Percentiles rank a stretch among this genome's conserved stretches.
Conservation (phyloP, 306 rosid species). For the Cucumis melo region DNA sequence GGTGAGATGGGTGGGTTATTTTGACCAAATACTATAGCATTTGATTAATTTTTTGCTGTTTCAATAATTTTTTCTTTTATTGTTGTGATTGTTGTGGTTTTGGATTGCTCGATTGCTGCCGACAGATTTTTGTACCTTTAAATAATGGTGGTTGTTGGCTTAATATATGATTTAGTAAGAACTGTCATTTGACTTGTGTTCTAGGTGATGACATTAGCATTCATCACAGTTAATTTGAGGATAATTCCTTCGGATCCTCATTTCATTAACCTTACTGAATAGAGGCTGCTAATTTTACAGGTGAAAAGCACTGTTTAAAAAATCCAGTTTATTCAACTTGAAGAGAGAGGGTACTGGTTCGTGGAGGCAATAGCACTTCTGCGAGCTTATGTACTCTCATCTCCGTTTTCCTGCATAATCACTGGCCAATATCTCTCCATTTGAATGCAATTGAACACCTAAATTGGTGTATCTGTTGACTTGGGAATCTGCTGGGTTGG, state of each 20-base stretch:
- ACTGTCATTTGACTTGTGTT: neutral
- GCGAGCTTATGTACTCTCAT: conserved; percentile 75
- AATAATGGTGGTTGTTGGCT: neutral
- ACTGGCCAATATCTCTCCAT: conserved; percentile 16
- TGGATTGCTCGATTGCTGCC: neutral
- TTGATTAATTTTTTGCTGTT: neutral
- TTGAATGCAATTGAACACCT: conserved; percentile 12
- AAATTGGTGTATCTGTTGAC: conserved; percentile 14
- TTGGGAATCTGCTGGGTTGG: conserved; percentile 22
- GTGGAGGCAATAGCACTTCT: conserved; percentile 58
- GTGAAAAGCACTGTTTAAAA: conserved; percentile 17
- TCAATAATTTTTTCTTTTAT: neutral
- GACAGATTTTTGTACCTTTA: neutral
- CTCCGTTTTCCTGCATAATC: conserved; percentile 10
- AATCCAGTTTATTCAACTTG: conserved; percentile 14
- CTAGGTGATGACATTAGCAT: neutral
- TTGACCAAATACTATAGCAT: neutral
- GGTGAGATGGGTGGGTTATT: neutral
- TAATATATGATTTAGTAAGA: neutral
- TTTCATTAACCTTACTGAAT: neutral
- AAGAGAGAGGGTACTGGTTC: conserved; percentile 61
- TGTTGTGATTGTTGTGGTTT: neutral
- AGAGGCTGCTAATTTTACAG: conserved; percentile 31
- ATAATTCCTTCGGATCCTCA: neutral
- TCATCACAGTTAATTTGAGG: neutral